phyloP scores from a whole-genome alignment of 2,329 filamentous ascomycete genomes.

The Pestalotiopsis sp. region DNA sequence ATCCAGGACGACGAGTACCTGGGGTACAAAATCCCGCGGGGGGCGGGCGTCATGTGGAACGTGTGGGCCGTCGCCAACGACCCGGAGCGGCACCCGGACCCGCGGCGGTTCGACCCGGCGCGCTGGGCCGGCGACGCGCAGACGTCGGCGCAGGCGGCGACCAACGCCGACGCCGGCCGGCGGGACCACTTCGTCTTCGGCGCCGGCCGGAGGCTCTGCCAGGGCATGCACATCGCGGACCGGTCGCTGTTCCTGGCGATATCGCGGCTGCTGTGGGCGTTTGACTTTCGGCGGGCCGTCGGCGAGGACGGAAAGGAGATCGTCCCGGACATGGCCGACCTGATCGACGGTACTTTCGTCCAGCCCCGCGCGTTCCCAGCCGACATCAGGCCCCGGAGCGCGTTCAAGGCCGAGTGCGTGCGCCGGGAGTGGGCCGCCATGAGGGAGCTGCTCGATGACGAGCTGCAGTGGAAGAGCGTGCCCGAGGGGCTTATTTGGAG shows the following conservation, averaged over 20 bases:
- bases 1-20: slow-evolving; percentile 44
- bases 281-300: slow-evolving; percentile 32
- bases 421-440: slow-evolving; percentile 21
- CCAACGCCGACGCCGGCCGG: slow-evolving; percentile 39
- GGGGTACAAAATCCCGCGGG: slow-evolving; percentile 47
- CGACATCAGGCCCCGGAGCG: slow-evolving; percentile 17
- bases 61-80: slow-evolving; percentile 52
- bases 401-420: slow-evolving; percentile 12
- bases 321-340: slow-evolving; percentile 14
- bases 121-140: slow-evolving; percentile 24
- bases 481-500: slow-evolving; percentile 25
- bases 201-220: slow-evolving; percentile 58
- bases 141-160: slow-evolving; percentile 28
- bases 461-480: slow-evolving; percentile 28
- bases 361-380: slow-evolving; percentile 17
- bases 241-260: slow-evolving; percentile 49
- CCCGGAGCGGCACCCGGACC: slow-evolving; percentile 37
- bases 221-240: slow-evolving; percentile 57
- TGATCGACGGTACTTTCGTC: slow-evolving; percentile 17
- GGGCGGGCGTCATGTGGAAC: slow-evolving; percentile 33
- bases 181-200: slow-evolving; percentile 59
- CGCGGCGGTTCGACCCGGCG: slow-evolving; percentile 42
- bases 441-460: slow-evolving; percentile 25
- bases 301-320: slow-evolving; percentile 16
- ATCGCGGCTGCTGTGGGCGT: slow-evolving; percentile 49